phyloP scores from a whole-genome alignment of 2,329 filamentous ascomycete species.

The Penicillium sp. region DNA sequence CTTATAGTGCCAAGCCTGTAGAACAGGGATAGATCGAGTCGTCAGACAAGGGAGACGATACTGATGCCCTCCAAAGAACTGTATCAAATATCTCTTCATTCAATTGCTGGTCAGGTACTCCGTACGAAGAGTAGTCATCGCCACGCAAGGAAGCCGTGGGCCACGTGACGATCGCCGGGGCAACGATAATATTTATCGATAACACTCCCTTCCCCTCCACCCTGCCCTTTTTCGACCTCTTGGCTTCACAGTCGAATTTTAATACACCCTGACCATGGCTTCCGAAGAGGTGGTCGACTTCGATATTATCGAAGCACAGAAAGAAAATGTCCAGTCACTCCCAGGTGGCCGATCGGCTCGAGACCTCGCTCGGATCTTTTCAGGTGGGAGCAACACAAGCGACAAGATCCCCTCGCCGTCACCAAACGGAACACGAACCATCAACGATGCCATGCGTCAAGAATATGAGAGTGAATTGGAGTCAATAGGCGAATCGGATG shows the following conservation, averaged over 20 bases:
- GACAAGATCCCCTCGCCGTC: conserved; percentile 64
- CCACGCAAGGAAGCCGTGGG: not conserved
- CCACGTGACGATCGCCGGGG: conserved; percentile 35
- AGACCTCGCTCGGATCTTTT: conserved; percentile 79
- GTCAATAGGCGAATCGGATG: conserved; percentile 81
- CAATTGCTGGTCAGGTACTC: not conserved
- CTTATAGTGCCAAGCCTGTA: not conserved
- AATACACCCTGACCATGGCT: conserved; percentile 10
- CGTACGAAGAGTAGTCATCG: not conserved
- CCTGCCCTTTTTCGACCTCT: not conserved
- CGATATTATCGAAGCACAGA: conserved; percentile 91
- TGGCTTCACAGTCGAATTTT: not conserved
- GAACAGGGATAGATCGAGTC: not conserved
- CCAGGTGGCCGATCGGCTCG: conserved; percentile 86
- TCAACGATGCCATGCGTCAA: conserved; percentile 76
- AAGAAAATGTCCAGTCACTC: conserved; percentile 96
- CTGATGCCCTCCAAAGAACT: too few relatives aligned
- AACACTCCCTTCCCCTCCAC: conserved; percentile 22
- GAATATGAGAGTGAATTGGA: conserved; percentile 85
- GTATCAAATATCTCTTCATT: not conserved
- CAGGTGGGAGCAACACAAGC: conserved; percentile 34
- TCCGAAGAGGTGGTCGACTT: conserved; percentile 61
- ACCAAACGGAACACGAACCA: conserved; percentile 71
- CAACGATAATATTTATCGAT: conserved; percentile 44
- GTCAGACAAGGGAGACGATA: too few relatives aligned